These are phyloP conservation scores for Macaranga tanarius DNA, from an alignment of 441 rosid genomes.

Conservation along the genomic window DNA sequence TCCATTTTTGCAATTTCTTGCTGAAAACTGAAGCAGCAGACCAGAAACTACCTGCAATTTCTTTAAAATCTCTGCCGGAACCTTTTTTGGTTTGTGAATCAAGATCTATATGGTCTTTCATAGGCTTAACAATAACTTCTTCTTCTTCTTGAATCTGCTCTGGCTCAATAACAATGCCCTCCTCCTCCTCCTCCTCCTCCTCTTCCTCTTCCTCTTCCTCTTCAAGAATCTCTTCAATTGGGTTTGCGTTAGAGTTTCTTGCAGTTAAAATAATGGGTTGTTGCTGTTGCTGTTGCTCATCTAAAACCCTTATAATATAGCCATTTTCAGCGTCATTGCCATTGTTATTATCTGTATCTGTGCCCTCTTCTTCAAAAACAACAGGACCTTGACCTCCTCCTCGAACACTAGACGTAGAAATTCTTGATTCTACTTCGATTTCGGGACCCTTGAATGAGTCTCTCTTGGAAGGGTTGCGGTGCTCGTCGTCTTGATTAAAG, in stretches of 20 bases:
- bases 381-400: constrained; percentile 38
- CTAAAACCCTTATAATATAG: constrained; percentile 32
- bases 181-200: constrained; percentile 30
- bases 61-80: constrained; percentile 66
- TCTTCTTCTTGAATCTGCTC: constrained; percentile 42
- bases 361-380: constrained; percentile 46
- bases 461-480: constrained; percentile 38
- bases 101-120: constrained; percentile 95
- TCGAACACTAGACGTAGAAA: constrained; percentile 40
- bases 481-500: constrained; percentile 71
- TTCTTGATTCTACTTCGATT: constrained; percentile 51
- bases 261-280: constrained; percentile 36
- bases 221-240: constrained; percentile 53
- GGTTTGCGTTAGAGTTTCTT: constrained; percentile 35
- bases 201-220: constrained; percentile 44
- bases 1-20: constrained; percentile 96
- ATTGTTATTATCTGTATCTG: constrained; percentile 39
- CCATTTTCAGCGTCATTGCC: constrained; percentile 32
- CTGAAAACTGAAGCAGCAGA: constrained; percentile 96
- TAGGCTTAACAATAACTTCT: constrained; percentile 56
- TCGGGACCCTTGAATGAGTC: constrained; percentile 39
- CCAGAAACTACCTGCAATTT: constrained; percentile 88
- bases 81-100: constrained; percentile 79
- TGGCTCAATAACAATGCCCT: constrained; percentile 32
- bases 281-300: constrained; percentile 50